phyloP scores from a whole-genome alignment of 2,329 filamentous ascomycete genomes.

The Hymenoscyphus albidus region DNA sequence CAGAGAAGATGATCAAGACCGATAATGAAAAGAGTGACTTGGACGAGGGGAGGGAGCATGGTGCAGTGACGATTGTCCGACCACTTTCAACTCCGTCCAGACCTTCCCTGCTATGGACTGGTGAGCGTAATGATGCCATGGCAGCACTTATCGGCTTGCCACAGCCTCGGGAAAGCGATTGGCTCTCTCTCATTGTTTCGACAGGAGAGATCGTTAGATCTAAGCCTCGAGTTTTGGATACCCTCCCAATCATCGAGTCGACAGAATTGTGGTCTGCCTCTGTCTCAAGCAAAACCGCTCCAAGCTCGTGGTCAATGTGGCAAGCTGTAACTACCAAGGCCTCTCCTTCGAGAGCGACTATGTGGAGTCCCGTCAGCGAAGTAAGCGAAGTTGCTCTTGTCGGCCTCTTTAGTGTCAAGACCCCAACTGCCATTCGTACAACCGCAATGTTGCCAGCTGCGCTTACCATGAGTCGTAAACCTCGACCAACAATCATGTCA shows the following conservation, averaged over 20 bases:
- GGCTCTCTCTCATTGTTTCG: constrained; percentile 23
- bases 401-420: constrained; percentile 25
- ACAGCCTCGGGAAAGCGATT: constrained; percentile 24
- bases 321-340: not conserved
- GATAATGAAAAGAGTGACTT: constrained; percentile 25
- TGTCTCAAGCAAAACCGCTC: not conserved
- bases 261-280: constrained; percentile 20
- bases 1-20: constrained; percentile 21
- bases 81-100: constrained; percentile 18
- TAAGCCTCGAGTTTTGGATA: constrained; percentile 14
- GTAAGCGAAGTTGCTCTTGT: not conserved
- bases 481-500: constrained; percentile 12
- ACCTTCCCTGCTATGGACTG: constrained; percentile 23
- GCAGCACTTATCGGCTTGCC: constrained; percentile 17
- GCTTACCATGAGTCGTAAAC: constrained; percentile 26
- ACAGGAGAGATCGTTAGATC: constrained; percentile 18
- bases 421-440: constrained; percentile 21
- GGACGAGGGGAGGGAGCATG: constrained; percentile 14
- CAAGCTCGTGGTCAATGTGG: constrained; percentile 17
- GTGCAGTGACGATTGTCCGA: constrained; percentile 22
- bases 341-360: not conserved
- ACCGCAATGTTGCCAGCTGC: constrained; percentile 26
- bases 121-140: not conserved
- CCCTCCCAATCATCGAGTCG: constrained; percentile 19
- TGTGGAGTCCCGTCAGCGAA: constrained; percentile 20